These are phyloP conservation scores for Emergomyces pasteurianus DNA, from an alignment of 2,329 filamentous ascomycete species.

Conservation along the genomic window DNA sequence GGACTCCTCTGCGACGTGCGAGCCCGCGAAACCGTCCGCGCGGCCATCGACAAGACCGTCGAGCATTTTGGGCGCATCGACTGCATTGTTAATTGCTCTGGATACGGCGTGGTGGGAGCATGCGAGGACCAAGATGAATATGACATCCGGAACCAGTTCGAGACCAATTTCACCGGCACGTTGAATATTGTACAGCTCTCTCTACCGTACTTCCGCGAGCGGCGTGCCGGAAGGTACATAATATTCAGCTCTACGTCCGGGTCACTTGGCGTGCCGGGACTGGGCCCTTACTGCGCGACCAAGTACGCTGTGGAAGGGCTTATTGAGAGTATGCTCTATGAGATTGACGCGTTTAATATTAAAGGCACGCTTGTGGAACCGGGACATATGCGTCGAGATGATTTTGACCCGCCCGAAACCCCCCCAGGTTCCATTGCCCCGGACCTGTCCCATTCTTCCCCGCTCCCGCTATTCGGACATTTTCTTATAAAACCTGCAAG, in stretches of 20 bases:
- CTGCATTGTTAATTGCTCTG: conserved; percentile 84
- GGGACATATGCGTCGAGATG: conserved; percentile 75
- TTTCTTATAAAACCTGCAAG: conserved; percentile 82
- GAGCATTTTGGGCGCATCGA: conserved; percentile 71
- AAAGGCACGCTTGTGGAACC: conserved; percentile 90
- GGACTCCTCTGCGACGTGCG: conserved; percentile 85
- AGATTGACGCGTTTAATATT: conserved; percentile 82
- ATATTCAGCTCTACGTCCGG: conserved; percentile 92
- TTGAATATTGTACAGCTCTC: conserved; percentile 85
- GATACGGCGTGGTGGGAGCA: conserved; percentile 87
- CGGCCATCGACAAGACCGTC: conserved; percentile 58
- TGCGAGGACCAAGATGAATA: conserved; percentile 96
- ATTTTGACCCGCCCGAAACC: conserved; percentile 28
- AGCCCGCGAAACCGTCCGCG: conserved; percentile 61
- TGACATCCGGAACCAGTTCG: conserved; percentile 90
- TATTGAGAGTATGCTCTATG: conserved; percentile 93
- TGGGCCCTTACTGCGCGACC: conserved; percentile 90
- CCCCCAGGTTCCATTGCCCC: background rate
- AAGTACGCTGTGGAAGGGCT: conserved; percentile 95
- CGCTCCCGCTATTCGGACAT: conserved; percentile 74
- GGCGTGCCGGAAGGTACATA: conserved; percentile 67
- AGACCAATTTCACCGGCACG: conserved; percentile 95
- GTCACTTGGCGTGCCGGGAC: conserved; percentile 80
- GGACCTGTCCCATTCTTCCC: conserved; percentile 28
- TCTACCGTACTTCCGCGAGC: conserved; percentile 73